Base-by-base conservation (phyloP, 441 rosid species). In the Populus tomentosa region DNA sequence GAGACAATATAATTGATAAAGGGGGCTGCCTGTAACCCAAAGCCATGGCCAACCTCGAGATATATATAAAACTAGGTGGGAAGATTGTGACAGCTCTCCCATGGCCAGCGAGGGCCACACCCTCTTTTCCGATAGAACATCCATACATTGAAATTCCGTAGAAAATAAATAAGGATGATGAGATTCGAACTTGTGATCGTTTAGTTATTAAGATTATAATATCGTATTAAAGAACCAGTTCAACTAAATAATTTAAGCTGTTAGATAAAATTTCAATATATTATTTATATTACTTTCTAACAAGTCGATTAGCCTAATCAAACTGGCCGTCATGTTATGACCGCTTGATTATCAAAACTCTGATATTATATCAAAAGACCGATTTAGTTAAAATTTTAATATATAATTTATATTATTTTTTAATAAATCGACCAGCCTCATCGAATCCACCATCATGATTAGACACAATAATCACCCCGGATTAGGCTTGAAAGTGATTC, bases 1-100 rank as follows among this genome's bases (percentile, higher is more conserved):
- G 79, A 70, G 84, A 85, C 83, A 77, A 50, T 10, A 74, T 79
- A 78, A 82, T 74, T 78, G 80, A 74, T 28, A 32, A 46, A 63
- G 84, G 82, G 80, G 70, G 59, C 65, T 66, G 61, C 77, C 23
- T 82, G 80, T 69, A 42, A 18, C 78, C 82, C 82, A 21, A 75
- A 72, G 32, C 77, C 66, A 63, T 32, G 79, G 73, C 82, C 79
- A 78, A 28, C 69, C 71, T 73, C 61, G 20, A 24, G 26, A 50
- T 36, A 70, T 16, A 50, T 36, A 70, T 16, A 35, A 3, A 68
- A 69, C 35, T 36, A 72, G 42, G 64, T 33, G 70, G 46, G 69
- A 46, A 50, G 73, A 61, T 30, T n/a, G 80, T 72, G 85, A 78
- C 80, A 72, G 53, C 78, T 46, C 69, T 70, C 28, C n/a, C 18